Evolutionary conservation across 1,284 basidiomycete species (phyloP).

Genomic region (Leccinum huronense): DNA sequence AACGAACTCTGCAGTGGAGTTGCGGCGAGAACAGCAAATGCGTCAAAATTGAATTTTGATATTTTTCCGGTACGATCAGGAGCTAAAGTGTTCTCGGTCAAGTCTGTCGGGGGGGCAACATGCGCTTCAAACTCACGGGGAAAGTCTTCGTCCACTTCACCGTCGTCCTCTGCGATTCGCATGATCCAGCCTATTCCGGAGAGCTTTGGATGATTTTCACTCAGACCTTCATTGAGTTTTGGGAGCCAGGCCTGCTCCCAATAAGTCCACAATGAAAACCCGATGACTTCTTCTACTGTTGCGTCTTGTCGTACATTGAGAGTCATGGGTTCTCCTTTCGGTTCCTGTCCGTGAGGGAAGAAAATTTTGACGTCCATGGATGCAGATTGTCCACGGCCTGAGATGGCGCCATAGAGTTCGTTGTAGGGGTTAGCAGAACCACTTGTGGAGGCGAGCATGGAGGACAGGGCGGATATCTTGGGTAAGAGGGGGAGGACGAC

Average conservation of each 20-base stretch:
- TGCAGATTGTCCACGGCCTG: slow-evolving; percentile 65
- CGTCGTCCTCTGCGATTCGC: slow-evolving; percentile 94
- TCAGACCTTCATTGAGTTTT: slow-evolving; percentile 60
- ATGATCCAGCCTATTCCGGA: slow-evolving; percentile 92
- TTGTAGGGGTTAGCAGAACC: slow-evolving; percentile 75
- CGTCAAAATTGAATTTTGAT: slow-evolving; percentile 87
- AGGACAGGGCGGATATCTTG: slow-evolving; percentile 59
- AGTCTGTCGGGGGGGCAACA: neutral
- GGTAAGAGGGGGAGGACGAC: slow-evolving; percentile 46
- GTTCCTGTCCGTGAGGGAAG: slow-evolving; percentile 80
- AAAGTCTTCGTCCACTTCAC: slow-evolving; percentile 98
- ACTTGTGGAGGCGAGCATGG: slow-evolving; percentile 61
- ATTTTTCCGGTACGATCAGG: slow-evolving; percentile 86
- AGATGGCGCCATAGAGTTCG: slow-evolving; percentile 78
- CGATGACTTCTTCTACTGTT: slow-evolving; percentile 93
- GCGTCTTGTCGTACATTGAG: slow-evolving; percentile 84
- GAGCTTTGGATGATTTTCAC: slow-evolving; percentile 62
- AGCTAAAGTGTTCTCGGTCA: slow-evolving; percentile 48
- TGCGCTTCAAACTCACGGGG: slow-evolving; percentile 61
- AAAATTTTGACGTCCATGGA: slow-evolving; percentile 75
- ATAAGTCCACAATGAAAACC: slow-evolving; percentile 88
- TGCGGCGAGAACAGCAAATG: slow-evolving; percentile 84
- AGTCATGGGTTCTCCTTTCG: slow-evolving; percentile 55
- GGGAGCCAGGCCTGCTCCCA: slow-evolving; percentile 87
- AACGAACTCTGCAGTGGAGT: slow-evolving; percentile 72